A percentile compares a stretch with the other conserved stretches of the same genome.
Evolutionary conservation across 495 filamentous ascomycete genomes (phyloP).

Genomic region (Aspergillus olivimuriae): DNA sequence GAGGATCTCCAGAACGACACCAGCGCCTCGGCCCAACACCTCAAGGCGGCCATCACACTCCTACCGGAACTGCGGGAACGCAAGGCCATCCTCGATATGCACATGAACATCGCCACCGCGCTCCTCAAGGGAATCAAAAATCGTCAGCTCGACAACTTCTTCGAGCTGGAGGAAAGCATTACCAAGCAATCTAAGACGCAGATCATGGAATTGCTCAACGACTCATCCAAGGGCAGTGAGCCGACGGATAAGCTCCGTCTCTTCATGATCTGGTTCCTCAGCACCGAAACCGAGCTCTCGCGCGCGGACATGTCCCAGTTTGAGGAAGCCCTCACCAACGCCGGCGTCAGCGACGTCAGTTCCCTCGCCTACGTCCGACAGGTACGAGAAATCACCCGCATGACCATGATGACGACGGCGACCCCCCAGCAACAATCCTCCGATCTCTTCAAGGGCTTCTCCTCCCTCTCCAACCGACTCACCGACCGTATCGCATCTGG

Average conservation of each 20-base stretch:
- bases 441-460: constrained; percentile 82
- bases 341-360: constrained; percentile 63
- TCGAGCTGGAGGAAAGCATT: constrained; percentile 90
- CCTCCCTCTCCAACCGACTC: constrained; percentile 77
- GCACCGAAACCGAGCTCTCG: constrained; percentile 82
- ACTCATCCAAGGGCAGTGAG: constrained; percentile 72
- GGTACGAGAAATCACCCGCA: constrained; percentile 91
- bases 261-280: constrained; percentile 97
- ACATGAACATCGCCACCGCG: constrained; percentile 96
- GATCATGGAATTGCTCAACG: constrained; percentile 81
- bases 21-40: constrained; percentile 81
- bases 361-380: constrained; percentile 81
- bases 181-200: constrained; percentile 88
- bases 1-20: constrained; percentile 91
- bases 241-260: constrained; percentile 83
- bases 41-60: constrained; percentile 90
- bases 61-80: constrained; percentile 88
- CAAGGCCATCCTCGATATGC: constrained; percentile 90
- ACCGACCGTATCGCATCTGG: constrained; percentile 92
- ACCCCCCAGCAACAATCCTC: constrained; percentile 60
- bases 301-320: constrained; percentile 79
- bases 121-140: constrained; percentile 87
- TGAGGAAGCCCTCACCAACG: constrained; percentile 72
- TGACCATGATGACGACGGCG: constrained; percentile 97
- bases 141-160: constrained; percentile 91